Base-by-base conservation (phyloP, 257 asterid species). In the Penstemon newberryi region DNA sequence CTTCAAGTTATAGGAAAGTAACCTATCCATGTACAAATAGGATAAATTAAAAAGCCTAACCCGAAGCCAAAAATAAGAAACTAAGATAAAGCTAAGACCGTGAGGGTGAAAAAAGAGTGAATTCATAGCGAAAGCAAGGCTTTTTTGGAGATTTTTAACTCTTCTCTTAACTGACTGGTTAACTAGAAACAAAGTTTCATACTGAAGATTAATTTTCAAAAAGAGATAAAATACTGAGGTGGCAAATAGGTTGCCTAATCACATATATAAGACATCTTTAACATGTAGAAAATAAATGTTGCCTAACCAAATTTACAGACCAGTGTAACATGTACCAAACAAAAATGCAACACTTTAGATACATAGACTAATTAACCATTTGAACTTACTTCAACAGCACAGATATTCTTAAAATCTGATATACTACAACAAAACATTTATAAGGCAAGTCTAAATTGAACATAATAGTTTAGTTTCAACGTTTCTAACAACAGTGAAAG, bases 1-100 rank as follows among this genome's bases (percentile, higher is more conserved):
- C 43, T 67, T 49, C 38, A 64, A 57, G 45, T 38, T 61, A 11
- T 41, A 53, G 43, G 33, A 47, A 63, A 38, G 43, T 56, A 37
- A 60, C 3, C 12, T 37, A 37, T 4, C 7, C 19, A 55, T 55
- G 13, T 19, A 57, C 1, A 11, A 11, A 42, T 59, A 4, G 4
- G 9, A 10, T 5, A 6, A 3, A 57, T 25, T 43, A 25, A 39
- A 7, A 12, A 6, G 18, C 3, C n/a, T 11, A 12, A 10, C 3
- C 51, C 51, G 11, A 45, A 7, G 3, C 18, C 18, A 49, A 49
- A 3, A 49, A 12, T 49, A 10, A 49, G 54, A 49, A 12, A 10
- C 54, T 49, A 49, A 12, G 8, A 49, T 4, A 15, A 12, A 8
- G 8, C 9, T 12, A 46, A 46, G 9, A 46, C 9, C 10, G 9